Evolutionary conservation across 228 moss, liverwort and hornwort genomes (phyloP), one percentile per base, ranked within the genome.

Genomic region (Sphagnum fallax): DNA sequence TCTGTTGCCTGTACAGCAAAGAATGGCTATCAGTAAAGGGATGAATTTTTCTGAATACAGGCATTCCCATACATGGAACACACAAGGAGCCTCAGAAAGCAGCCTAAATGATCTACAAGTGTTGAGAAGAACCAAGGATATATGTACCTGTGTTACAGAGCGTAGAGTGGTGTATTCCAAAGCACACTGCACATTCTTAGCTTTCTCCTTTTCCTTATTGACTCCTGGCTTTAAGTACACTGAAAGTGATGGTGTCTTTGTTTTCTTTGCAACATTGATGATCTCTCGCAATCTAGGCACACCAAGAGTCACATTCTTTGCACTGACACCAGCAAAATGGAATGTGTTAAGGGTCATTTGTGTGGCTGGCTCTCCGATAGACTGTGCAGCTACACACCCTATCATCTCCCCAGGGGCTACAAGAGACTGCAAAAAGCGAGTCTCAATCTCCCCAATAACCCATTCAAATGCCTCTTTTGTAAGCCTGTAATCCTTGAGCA

Each of bases 341-440:
- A 89, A 83, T 12, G 81, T 86, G 49, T 89, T 83, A 47, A 98
- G 83, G 6, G 98, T 98, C 98, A 98, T 98, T 78, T 98, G 98
- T 52, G 98, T 98, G 47, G 98, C 98, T 53, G 98, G 98, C 76
- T 98, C 98, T 72, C 97, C 98, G 60, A 98, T 98, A 6, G 98
- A 98, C 77, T 97, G 96, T 61, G 96, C 96, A 68, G 96, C 96
- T 52, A 97, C 96, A 80, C 96, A 97, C 18, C 96, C 96, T 66
- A 97, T 97, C 96, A 97, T 97, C 69, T 97, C 93, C 67, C 96
- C 96, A 3, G 96, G 96, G 61, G 96, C 96, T 65, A 97, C 92
- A 63, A 97, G 88, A 6, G 96, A 97, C 72, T 91, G 93, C 8
- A 93, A 78, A 75, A 97, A 97, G 32, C 96, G 91, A 15, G 89